These are phyloP conservation scores for Saccharomycopsis oosterbeekiorum DNA, from an alignment of 805 yeast genomes.

Conservation along the genomic window DNA sequence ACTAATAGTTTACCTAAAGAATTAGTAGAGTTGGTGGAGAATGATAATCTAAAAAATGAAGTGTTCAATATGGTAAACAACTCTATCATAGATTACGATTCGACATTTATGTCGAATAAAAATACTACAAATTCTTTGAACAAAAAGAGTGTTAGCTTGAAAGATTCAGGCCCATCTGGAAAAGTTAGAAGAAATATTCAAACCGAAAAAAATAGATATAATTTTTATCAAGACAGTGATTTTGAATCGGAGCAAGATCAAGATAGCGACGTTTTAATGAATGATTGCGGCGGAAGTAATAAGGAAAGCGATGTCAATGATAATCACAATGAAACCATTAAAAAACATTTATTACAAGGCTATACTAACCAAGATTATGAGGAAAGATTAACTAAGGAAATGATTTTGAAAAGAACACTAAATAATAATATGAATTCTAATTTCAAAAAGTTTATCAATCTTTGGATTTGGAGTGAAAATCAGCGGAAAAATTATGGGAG, in stretches of 20 bases:
- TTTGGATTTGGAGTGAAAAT: constrained; percentile 19
- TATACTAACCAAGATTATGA: neutral
- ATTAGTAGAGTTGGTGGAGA: constrained; percentile 64
- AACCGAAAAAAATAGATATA: neutral
- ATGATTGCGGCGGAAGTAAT: constrained; percentile 13
- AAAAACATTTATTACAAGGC: neutral
- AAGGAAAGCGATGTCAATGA: neutral
- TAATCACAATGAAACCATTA: neutral
- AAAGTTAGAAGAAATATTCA: neutral
- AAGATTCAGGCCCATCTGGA: neutral
- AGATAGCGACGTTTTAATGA: constrained; percentile 15
- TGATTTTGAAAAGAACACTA: neutral
- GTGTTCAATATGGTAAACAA: constrained; percentile 17
- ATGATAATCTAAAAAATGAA: constrained; percentile 38
- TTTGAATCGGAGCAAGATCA: constrained; percentile 16
- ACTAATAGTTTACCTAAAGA: constrained; percentile 48
- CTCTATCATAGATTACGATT: constrained; percentile 15
- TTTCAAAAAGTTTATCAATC: constrained; percentile 16
- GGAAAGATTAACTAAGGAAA: neutral
- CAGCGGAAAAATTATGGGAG: neutral
- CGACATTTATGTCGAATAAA: constrained; percentile 15
- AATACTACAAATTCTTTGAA: constrained; percentile 10
- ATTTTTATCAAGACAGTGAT: constrained; percentile 14
- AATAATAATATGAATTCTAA: constrained; percentile 13
- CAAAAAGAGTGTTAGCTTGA: neutral